These are phyloP conservation scores for Trichoderma erinaceum DNA, from an alignment of 495 filamentous ascomycete species.

Conservation along the genomic window DNA sequence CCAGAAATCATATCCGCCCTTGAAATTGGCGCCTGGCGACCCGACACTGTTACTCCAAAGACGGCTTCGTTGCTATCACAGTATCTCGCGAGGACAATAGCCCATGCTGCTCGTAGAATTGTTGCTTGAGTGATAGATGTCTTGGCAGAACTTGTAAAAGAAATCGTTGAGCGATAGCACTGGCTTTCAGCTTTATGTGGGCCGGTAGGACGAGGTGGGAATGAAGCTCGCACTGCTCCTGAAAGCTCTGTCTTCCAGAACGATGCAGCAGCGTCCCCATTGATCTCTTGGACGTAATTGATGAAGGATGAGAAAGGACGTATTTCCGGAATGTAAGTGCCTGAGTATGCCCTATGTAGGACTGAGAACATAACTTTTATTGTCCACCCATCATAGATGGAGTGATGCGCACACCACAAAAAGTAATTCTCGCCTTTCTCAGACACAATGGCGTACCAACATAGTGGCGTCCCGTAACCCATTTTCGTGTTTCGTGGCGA, in stretches of 20 bases:
- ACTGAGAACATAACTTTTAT: background rate
- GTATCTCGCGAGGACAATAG: constrained; percentile 34
- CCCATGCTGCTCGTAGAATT: constrained; percentile 45
- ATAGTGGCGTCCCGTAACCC: constrained; percentile 7
- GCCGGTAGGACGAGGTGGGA: background rate
- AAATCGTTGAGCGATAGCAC: constrained; percentile 11
- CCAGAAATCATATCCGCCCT: constrained; percentile 44
- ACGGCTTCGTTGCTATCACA: constrained; percentile 38
- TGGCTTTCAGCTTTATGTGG: background rate
- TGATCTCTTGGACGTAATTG: background rate
- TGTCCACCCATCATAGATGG: constrained; percentile 17
- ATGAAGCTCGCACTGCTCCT: background rate
- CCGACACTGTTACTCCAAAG: constrained; percentile 44
- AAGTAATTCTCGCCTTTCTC: constrained; percentile 11
- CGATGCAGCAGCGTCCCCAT: background rate
- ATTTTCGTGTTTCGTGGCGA: background rate
- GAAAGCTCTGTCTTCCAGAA: constrained; percentile 4
- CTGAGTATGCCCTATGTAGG: background rate
- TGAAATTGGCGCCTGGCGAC: constrained; percentile 39
- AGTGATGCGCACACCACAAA: constrained; percentile 15
- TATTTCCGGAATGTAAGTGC: background rate
- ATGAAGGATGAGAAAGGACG: background rate
- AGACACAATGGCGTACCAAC: constrained; percentile 4
- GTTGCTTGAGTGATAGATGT: constrained; percentile 27
- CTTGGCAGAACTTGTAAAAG: background rate